Evolutionary conservation across 2,329 filamentous ascomycete genomes (phyloP), one percentile per base, ranked within the genome.

Genomic region (Fusarium siculi): DNA sequence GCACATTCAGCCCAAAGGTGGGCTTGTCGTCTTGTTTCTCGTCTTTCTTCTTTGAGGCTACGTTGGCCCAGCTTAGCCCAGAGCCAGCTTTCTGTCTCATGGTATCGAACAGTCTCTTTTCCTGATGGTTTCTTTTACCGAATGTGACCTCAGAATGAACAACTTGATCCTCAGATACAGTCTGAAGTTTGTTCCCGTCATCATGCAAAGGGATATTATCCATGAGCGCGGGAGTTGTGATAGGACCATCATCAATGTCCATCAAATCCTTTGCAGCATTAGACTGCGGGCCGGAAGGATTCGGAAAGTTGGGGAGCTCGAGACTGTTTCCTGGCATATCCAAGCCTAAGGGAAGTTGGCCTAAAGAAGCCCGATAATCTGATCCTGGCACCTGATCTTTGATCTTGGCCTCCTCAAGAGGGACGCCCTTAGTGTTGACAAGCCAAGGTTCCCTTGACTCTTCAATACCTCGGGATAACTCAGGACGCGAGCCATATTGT

Each of bases 51-150:
- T 46, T 64, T 5, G 66, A 66, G 9, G 57, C 61, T 21, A 75
- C n/a, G 16, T 21, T 43, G 3, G 69, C 69, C 69, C 74, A 73
- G 15, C 54, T 65, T 10, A 34, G 25, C 7, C 30, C 30, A n/a
- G 54, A 40, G 8, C 61, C 43, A 18, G 68, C 68, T 37, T 70
- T 56, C 46, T 80, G 78, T 12, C 53, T 53, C 78, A 80, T 78
- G 9, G 75, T 78, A 19, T 58, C 37, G 30, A 63, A 72, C 9
- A 75, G 15, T 8, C 61, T 43, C 36, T 53, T 78, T 18, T 50
- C 43, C 4, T 32, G 52, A 7, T 68, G 65, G 4, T 53, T 53
- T 18, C 16, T 28, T 34, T 73, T 70, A 19, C 65, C 49, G 37
- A 78, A 76, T 8, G 47, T 19, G n/a, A 65, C 50, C 15, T 58